Base-by-base conservation (phyloP, 805 yeast species). In the Kregervanrija pseudodelftensis region DNA sequence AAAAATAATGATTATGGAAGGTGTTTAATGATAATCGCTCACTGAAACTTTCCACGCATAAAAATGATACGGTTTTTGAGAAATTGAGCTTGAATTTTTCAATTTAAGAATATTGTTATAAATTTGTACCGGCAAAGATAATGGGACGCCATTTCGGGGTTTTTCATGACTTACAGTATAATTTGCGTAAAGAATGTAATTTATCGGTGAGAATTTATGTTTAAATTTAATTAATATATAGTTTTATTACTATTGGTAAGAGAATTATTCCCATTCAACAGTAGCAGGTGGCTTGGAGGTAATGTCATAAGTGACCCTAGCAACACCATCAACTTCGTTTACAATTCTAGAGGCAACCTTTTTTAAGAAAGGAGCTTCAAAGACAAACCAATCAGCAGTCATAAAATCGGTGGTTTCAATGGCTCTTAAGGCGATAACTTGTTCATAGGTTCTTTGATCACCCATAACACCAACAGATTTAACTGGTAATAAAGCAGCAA, bases 401-500 rank as follows among this genome's bases (percentile, higher is more conserved):
- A 93, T 93, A 78, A 93, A 93, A 72, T 93, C 99, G 50, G 81
- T 78, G 44, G 99, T 93, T 73, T 90, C 97, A 59, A 93, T 88
- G 56, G 99, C 99, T 72, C 99, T 85, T 64, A 93, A 79, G 40
- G 99, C 99, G 73, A 93, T 93, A 51, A 93, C 99, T 73, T 93
- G 99, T 68, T 93, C 99, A 65, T 93, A 93, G 49, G 97, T 88
- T 74, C 99, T 85, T 76, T 93, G 95, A 70, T 93, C 99, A 64
- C 99, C 99, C 96, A 88, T 87, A 54, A 93, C 99, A 73, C 99
- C 99, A 46, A 93, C 99, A 43, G 97, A 86, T 72, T 89, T 90
- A 55, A 93, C 99, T 13, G 99, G 99, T 61, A 93, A 76, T 58
- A 93, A 75, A 54, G 95, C 89, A 47, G 99, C 99, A 64, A 93